Evolutionary conservation across 208 protist genomes (phyloP), one percentile per base, ranked within the genome.

Genomic region (Acanthamoeba triangularis): DNA sequence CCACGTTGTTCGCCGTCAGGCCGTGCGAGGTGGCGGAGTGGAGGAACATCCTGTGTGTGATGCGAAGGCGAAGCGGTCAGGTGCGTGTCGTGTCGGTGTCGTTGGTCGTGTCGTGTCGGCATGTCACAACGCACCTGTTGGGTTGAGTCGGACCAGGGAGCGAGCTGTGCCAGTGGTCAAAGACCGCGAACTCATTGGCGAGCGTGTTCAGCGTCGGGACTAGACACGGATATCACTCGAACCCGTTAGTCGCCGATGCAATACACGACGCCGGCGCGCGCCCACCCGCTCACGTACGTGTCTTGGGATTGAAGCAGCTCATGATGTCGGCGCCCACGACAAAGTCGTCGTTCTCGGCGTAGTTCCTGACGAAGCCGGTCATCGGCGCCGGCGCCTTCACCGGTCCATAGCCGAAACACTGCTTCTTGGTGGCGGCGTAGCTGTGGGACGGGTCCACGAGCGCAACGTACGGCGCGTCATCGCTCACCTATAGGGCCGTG

Each of bases 11-110:
- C 1, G 35, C 44, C 8, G 87, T 76, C 25, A 78, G 61, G 4
- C 87, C 87, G 56, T 93, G 87, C 37, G 87, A 93, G 2, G 87
- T 93, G 14, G 87, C 87, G 30, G 87, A 72, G 87, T 93, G 56
- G 14, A 93, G 41, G 56, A 35, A 93, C 78, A 85, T 85, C 30
- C 78, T 85, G 8, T 16, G 14, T 54, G 49, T 6, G 13, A 59
- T 23, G 7, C 3, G 16, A 59, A 59, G 16, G 3, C 52, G 18
- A 59, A 0, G 18, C 52, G 3, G 52, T 23, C 52, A 59, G 3
- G 0, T 14, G 16, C 13, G 18, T 59, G 52, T 0, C 16, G 52
- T 14, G 18, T 59, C 49, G 52, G 18, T 59, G 52, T 23, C 49
- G 11, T 52, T 11, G 11, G 63, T 23, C 14, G 18, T 59, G 52